Percentiles rank a stretch among this genome's conserved stretches.
phyloP scores from a whole-genome alignment of 257 asterid genomes.

The Parsonsia alboflavescens region DNA sequence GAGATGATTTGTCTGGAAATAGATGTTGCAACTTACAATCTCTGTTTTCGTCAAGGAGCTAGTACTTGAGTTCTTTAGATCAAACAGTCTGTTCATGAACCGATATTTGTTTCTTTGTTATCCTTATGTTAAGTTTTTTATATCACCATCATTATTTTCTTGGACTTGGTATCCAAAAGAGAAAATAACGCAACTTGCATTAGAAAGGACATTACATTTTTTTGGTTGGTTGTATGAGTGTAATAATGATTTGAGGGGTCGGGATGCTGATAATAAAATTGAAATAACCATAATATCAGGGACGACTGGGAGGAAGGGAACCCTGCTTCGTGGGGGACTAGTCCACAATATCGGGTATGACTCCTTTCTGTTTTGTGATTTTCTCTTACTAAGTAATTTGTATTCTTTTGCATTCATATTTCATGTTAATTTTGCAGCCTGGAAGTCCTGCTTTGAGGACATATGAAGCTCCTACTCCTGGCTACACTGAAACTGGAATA shows the following conservation, averaged over 20 bases:
- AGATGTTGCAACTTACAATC: background rate
- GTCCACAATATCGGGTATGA: constrained; percentile 88
- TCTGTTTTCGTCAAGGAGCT: background rate
- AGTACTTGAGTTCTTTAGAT: background rate
- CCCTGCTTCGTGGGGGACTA: constrained; percentile 94
- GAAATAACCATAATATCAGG: constrained; percentile 42
- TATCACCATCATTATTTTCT: background rate
- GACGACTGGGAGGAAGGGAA: constrained; percentile 96
- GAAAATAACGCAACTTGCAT: background rate
- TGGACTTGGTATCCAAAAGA: background rate
- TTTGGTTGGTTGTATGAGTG: background rate
- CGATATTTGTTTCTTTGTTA: too few relatives aligned
- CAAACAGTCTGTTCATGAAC: background rate
- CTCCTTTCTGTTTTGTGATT: constrained; percentile 4
- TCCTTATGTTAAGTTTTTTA: background rate
- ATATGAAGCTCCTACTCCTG: constrained; percentile 98
- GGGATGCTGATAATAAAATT: constrained; percentile 16
- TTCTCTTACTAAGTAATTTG: background rate
- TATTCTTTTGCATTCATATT: background rate
- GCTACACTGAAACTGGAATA: constrained; percentile 90
- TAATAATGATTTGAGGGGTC: background rate
- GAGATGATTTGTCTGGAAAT: background rate
- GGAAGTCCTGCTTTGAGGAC: constrained; percentile 81
- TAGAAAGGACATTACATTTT: background rate
- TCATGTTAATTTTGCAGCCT: constrained; percentile 47